phyloP scores from a whole-genome alignment of 495 filamentous ascomycete species.

The Extremus antarcticus region DNA sequence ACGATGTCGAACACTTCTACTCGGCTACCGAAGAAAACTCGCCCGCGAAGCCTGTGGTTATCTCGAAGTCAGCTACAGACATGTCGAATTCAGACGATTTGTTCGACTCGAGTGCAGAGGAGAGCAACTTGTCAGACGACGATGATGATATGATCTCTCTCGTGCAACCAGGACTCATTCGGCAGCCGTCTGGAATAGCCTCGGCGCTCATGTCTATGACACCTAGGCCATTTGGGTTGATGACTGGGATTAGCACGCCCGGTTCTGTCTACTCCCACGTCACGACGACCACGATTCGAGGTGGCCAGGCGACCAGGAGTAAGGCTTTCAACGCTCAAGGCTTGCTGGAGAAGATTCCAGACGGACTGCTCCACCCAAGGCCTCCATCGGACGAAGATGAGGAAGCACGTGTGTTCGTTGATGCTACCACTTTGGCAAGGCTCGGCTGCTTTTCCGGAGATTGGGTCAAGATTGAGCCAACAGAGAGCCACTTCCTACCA shows the following conservation, averaged over 20 bases:
- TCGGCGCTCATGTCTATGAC: slow-evolving; percentile 63
- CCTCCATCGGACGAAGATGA: slow-evolving; percentile 75
- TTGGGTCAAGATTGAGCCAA: slow-evolving; percentile 79
- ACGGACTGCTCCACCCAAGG: slow-evolving; percentile 72
- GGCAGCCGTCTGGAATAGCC: slow-evolving; percentile 54
- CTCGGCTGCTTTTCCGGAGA: slow-evolving; percentile 95
- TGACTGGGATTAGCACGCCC: slow-evolving; percentile 61
- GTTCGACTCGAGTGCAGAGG: slow-evolving; percentile 31
- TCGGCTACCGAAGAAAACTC: slow-evolving; percentile 68
- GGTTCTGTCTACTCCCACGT: slow-evolving; percentile 78
- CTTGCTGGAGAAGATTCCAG: slow-evolving; percentile 57
- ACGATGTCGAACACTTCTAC: slow-evolving; percentile 78
- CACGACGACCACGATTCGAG: slow-evolving; percentile 65
- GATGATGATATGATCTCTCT: slow-evolving; percentile 55
- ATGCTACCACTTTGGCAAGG: slow-evolving; percentile 69
- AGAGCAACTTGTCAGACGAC: slow-evolving; percentile 32
- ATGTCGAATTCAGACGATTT: slow-evolving; percentile 35
- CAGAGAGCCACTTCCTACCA: slow-evolving; percentile 51
- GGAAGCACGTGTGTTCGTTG: slow-evolving; percentile 80
- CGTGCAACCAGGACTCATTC: slow-evolving; percentile 61
- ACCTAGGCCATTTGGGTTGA: slow-evolving; percentile 51
- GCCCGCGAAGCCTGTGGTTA: slow-evolving; percentile 23
- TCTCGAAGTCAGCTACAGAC: slow-evolving; percentile 43
- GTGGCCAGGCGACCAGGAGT: slow-evolving; percentile 41
- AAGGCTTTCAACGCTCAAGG: slow-evolving; percentile 71